Base-by-base conservation (phyloP, 352 stramenopile genomes). In the Pythium guiyangense region DNA sequence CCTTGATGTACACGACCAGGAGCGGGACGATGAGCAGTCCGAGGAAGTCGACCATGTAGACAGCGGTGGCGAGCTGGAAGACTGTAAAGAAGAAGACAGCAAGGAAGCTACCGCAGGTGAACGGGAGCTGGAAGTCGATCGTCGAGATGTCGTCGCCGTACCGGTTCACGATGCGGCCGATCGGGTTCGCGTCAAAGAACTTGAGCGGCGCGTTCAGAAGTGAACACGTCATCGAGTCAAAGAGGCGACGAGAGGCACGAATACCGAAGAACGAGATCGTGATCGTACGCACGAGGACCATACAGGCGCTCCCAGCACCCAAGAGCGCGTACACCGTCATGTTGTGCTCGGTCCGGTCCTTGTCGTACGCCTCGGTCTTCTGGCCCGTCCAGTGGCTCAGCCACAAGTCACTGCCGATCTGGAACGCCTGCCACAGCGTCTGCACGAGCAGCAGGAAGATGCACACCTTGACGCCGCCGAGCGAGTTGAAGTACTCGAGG, bases 161-260 rank as follows among this genome's bases (percentile, higher is more conserved):
- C 8, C 91, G 73, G 54, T 94, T 95, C 14, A 96, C 50, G 50
- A 97, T 90, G 56, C 86, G 71, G 0, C 86, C 86, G 18, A 90
- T 63, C 14, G 88, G 90, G 55, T 94, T 96, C 4, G 74, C 84
- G 64, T 97, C 88, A 64, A 96, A 97, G 63, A 97, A 97, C 3
- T 77, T 57, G 49, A 96, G 74, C 17, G 88, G 86, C 9, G 90
- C 87, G 26, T 67, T 40, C n/a, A 97, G 59, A 8, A 96, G 77
- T n/a, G 74, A 77, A 15, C 67, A 52, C 10, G 85, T 90, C 52
- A 97, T 73, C 17, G 73, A 51, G 47, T 95, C 68, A 62, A 97
- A 94, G 15, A 97, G 57, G 26, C 61, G 64, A n/a, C 69, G 40
- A 0, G 75, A 74, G 0, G 64, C 64, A 0, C 55, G 59, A 1